Percentiles rank a stretch among this genome's conserved stretches.
These are phyloP conservation scores for Vigna hirtella DNA, from an alignment of 306 rosid genomes.

Conservation along the genomic window DNA sequence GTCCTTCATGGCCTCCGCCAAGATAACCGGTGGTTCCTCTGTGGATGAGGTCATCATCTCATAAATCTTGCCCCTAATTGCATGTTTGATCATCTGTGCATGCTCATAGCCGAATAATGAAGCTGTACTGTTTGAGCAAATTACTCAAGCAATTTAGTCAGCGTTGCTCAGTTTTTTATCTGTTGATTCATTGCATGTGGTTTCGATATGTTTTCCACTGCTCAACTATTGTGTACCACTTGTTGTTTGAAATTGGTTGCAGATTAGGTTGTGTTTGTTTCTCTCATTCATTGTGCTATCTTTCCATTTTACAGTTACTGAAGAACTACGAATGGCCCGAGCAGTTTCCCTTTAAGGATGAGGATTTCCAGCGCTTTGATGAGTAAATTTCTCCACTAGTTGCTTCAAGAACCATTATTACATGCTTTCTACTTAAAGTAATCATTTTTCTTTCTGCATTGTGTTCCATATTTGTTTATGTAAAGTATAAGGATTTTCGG, in stretches of 20 bases:
- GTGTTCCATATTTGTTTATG: not conserved
- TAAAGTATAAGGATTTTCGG: not conserved
- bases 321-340: slow-evolving; percentile 81
- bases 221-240: not conserved
- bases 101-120: not conserved
- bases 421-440: not conserved
- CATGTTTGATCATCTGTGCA: not conserved
- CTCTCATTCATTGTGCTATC: slow-evolving; percentile 2
- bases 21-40: slow-evolving; percentile 50
- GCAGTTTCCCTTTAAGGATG: slow-evolving; percentile 76
- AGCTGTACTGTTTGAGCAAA: not conserved
- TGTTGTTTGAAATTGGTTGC: slow-evolving; percentile 21
- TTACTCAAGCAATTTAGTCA: slow-evolving; percentile 10
- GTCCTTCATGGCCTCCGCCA: slow-evolving; percentile 72
- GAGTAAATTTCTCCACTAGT: slow-evolving; percentile 57
- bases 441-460: not conserved
- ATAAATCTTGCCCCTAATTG: not conserved
- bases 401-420: slow-evolving; percentile 6
- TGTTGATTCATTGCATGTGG: not conserved
- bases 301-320: slow-evolving; percentile 56
- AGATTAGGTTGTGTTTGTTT: not conserved
- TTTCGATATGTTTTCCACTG: not conserved
- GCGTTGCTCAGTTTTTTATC: not conserved
- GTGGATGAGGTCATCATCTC: slow-evolving; percentile 61
- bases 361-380: slow-evolving; percentile 83